These are phyloP conservation scores for Syzygium aqueum DNA, from an alignment of 345 rosid species.

Conservation along the genomic window DNA sequence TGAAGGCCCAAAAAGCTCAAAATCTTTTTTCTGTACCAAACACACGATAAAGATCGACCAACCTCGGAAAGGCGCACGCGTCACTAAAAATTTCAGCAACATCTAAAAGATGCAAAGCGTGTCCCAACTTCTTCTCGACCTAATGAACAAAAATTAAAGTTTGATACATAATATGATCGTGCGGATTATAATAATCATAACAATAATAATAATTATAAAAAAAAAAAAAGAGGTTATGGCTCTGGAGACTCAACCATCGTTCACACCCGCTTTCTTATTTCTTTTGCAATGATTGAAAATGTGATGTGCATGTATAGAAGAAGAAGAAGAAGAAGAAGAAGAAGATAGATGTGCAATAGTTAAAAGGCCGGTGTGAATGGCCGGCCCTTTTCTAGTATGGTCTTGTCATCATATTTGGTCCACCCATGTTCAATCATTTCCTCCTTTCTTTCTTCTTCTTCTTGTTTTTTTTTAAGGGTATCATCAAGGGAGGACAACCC, in stretches of 20 bases:
- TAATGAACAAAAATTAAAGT: background rate
- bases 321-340: background rate
- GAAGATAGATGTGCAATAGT: background rate
- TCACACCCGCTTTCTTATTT: background rate
- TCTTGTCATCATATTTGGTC: background rate
- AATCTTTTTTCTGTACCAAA: background rate
- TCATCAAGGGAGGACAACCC: background rate
- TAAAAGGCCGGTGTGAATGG: background rate
- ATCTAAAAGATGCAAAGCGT: background rate
- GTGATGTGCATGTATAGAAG: background rate
- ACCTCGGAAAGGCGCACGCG: background rate
- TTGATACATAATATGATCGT: background rate
- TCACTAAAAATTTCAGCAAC: background rate
- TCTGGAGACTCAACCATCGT: background rate
- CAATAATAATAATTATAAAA: background rate
- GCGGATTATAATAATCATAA: background rate
- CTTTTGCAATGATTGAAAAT: background rate
- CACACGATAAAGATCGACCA: background rate
- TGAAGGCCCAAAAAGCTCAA: background rate
- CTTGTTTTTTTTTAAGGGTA: background rate
- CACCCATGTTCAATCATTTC: background rate
- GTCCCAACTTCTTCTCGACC: background rate
- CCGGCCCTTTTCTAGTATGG: background rate
- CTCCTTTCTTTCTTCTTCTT: background rate
- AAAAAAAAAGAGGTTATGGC: background rate